Evolutionary conservation across 345 rosid genomes (phyloP).

Genomic region (Melaleuca quinquenervia): DNA sequence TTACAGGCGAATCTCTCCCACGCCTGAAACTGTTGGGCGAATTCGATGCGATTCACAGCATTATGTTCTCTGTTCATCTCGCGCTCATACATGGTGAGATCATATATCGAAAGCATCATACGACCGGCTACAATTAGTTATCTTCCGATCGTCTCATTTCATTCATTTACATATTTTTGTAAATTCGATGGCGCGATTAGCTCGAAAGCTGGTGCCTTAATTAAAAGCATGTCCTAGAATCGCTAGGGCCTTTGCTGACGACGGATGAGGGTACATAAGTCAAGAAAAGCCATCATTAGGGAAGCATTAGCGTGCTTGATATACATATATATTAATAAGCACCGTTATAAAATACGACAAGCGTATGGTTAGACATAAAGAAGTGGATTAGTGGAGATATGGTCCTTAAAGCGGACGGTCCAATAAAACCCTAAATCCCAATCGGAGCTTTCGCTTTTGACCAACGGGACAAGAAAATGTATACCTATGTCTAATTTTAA

Average conservation of each 20-base stretch:
- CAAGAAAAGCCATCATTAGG: not conserved
- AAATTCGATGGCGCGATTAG: not conserved
- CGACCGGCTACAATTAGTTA: too few relatives aligned
- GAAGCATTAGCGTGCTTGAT: not conserved
- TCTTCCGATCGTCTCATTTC: not conserved
- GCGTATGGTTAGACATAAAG: not conserved
- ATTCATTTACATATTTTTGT: not conserved
- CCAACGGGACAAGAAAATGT: slow-evolving; percentile 5
- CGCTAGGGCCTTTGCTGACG: not conserved
- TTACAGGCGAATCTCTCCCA: not conserved
- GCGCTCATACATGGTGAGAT: not conserved
- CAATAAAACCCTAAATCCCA: not conserved
- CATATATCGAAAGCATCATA: not conserved
- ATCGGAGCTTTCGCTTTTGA: slow-evolving; percentile 20
- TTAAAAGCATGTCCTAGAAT: not conserved
- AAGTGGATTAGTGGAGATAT: not conserved
- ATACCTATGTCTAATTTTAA: not conserved
- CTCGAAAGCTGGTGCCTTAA: not conserved
- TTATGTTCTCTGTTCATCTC: not conserved
- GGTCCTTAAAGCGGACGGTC: slow-evolving; percentile 1
- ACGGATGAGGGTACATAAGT: not conserved
- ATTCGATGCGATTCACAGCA: not conserved
- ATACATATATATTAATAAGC: not conserved
- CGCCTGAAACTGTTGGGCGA: not conserved
- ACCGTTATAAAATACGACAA: not conserved